Evolutionary conservation across 139 green algal species (phyloP).

Genomic region (Micromonas commoda): DNA sequence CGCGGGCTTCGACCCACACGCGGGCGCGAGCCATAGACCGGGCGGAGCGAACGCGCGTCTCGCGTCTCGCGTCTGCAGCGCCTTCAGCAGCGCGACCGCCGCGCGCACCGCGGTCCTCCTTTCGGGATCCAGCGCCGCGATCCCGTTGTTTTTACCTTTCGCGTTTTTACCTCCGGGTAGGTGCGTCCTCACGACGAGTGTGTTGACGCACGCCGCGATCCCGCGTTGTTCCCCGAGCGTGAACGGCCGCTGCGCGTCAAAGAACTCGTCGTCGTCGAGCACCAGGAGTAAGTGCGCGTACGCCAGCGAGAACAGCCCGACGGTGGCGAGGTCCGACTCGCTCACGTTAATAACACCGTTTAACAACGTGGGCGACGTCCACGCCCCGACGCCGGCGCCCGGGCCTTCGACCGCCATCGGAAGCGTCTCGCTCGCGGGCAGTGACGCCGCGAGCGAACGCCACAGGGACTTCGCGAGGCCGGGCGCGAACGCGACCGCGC

Average conservation of each 20-base stretch:
- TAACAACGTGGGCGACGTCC: not conserved
- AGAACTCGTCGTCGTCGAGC: slow-evolving; percentile 78
- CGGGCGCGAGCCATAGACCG: slow-evolving; percentile 72
- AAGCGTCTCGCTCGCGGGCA: not conserved
- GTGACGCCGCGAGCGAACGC: not conserved
- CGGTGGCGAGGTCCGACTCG: not conserved
- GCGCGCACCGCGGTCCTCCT: not conserved
- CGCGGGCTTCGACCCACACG: not conserved
- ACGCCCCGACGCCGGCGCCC: not conserved
- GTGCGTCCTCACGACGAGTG: slow-evolving; percentile 17
- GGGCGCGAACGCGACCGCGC: not conserved
- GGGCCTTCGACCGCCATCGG: not conserved
- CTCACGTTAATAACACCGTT: not conserved
- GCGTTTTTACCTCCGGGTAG: not conserved
- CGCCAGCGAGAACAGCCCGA: slow-evolving; percentile 29
- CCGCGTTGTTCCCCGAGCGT: slow-evolving; percentile 17
- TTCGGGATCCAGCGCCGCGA: too few relatives aligned
- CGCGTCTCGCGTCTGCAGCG: slow-evolving; percentile 72
- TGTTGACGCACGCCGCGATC: slow-evolving; percentile 22
- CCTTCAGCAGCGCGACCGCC: slow-evolving; percentile 26
- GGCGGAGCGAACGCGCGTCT: slow-evolving; percentile 63
- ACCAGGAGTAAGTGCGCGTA: slow-evolving; percentile 67
- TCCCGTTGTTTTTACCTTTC: too few relatives aligned
- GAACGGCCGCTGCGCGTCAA: slow-evolving; percentile 44
- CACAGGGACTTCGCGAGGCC: not conserved